Conservation (phyloP, 2,329 filamentous ascomycete genomes). For the Passalora sequoiae region DNA sequence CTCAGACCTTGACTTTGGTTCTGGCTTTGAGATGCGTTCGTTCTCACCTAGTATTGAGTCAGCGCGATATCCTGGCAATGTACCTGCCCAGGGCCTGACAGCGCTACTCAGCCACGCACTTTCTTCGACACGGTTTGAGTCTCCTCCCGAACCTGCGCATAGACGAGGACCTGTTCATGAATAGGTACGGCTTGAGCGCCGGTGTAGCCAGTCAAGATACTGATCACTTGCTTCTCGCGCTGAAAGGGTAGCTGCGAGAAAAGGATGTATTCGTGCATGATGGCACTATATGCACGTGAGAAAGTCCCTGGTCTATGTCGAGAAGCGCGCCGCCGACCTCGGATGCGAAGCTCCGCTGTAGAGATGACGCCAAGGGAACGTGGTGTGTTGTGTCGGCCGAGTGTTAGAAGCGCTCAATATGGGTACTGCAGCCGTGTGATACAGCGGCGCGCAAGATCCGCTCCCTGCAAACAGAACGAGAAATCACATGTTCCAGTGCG, state of each 20-base stretch:
- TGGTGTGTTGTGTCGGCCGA: constrained; percentile 4
- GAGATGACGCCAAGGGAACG: not conserved
- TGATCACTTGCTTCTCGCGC: constrained; percentile 56
- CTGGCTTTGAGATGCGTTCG: no score
- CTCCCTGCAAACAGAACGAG: no score
- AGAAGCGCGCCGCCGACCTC: not conserved
- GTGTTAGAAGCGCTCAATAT: not conserved
- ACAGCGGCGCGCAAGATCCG: no score
- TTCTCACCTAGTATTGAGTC: no score
- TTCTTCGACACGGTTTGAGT: constrained; percentile 20
- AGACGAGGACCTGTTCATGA: constrained; percentile 54
- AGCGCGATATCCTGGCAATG: no score
- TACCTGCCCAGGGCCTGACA: no score
- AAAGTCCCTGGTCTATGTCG: no score
- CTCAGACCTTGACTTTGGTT: constrained; percentile 14
- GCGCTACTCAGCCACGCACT: no score
- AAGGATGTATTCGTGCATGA: constrained; percentile 60
- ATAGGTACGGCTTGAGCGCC: constrained; percentile 55
- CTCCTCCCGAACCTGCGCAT: constrained; percentile 46
- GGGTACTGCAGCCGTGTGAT: not conserved
- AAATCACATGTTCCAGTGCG: not conserved
- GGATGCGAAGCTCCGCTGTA: not conserved
- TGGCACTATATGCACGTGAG: constrained; percentile 4
- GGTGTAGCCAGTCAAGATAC: constrained; percentile 57
- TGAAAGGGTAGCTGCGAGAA: constrained; percentile 54